Conservation (phyloP, 805 yeast species). For the Candida odintsovae region DNA sequence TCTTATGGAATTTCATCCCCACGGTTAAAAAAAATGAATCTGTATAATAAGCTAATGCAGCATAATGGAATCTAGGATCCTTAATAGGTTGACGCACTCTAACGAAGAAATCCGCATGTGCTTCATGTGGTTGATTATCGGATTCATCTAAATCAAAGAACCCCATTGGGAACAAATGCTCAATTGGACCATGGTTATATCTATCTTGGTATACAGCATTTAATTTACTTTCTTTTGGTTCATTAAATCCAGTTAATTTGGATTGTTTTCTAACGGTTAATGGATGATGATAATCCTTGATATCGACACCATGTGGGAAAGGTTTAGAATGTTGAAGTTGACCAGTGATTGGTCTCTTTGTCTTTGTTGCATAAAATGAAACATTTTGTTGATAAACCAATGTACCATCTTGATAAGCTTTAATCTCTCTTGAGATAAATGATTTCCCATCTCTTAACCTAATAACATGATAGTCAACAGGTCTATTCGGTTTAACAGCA, state of each 20-base stretch:
- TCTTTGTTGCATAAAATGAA: conserved; percentile 17
- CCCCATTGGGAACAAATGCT: conserved; percentile 30
- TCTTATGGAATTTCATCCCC: conserved; percentile 44
- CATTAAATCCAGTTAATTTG: not conserved
- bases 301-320: conserved; percentile 10
- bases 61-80: conserved; percentile 38
- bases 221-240: not conserved
- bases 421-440: conserved; percentile 47
- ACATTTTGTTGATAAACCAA: conserved; percentile 48
- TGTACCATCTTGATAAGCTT: conserved; percentile 47
- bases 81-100: conserved; percentile 12
- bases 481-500: conserved; percentile 42
- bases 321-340: conserved; percentile 14
- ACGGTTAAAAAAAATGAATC: conserved; percentile 52
- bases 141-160: conserved; percentile 23
- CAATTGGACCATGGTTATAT: conserved; percentile 22
- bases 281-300: conserved; percentile 11
- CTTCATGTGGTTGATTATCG: conserved; percentile 16
- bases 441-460: conserved; percentile 47
- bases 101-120: conserved; percentile 12
- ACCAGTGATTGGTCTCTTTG: conserved; percentile 4
- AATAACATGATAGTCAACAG: conserved; percentile 49
- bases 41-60: conserved; percentile 52
- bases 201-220: not conserved
- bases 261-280: conserved; percentile 9